These are phyloP conservation scores for Saxophila tyrrhenica DNA, from an alignment of 495 filamentous ascomycete species.

Conservation along the genomic window DNA sequence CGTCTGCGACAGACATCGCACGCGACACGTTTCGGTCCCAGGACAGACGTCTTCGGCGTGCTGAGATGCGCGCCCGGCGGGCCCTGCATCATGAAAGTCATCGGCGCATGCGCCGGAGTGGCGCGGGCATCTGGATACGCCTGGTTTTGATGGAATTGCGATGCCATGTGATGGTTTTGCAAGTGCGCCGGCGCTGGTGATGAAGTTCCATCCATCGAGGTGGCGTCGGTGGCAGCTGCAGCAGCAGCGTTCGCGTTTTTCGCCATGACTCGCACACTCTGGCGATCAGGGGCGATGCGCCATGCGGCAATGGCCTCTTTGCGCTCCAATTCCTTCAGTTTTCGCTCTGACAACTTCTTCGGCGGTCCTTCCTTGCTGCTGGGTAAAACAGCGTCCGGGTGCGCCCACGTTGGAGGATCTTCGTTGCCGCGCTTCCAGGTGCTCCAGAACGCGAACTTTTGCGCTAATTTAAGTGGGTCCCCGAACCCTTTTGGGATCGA, in stretches of 20 bases:
- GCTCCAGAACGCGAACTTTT: slow-evolving; percentile 58
- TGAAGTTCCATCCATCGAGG: slow-evolving; percentile 1
- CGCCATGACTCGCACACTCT: slow-evolving; percentile 21
- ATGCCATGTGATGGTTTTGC: slow-evolving; percentile 1
- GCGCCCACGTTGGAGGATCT: slow-evolving; percentile 53
- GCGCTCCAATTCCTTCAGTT: slow-evolving; percentile 26
- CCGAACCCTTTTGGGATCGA: slow-evolving; percentile 54
- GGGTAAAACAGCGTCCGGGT: slow-evolving; percentile 27
- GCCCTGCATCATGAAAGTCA: slow-evolving; percentile 7
- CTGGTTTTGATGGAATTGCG: neutral
- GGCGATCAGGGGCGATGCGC: slow-evolving; percentile 22
- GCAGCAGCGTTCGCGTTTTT: slow-evolving; percentile 11
- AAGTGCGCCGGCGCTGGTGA: slow-evolving; percentile 8
- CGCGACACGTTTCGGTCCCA: slow-evolving; percentile 35
- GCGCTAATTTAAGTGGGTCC: slow-evolving; percentile 50
- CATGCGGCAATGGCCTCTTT: slow-evolving; percentile 22
- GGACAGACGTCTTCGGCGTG: slow-evolving; percentile 35
- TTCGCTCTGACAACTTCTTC: slow-evolving; percentile 29
- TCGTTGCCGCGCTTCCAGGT: slow-evolving; percentile 68
- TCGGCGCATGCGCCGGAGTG: slow-evolving; percentile 2
- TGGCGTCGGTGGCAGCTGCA: slow-evolving; percentile 2
- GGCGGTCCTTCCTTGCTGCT: slow-evolving; percentile 18
- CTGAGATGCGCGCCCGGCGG: slow-evolving; percentile 19
- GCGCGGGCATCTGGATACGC: slow-evolving; percentile 3
- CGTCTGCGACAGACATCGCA: slow-evolving; percentile 35